phyloP scores from a whole-genome alignment of 345 rosid genomes.

The Eucalyptus camaldulensis region DNA sequence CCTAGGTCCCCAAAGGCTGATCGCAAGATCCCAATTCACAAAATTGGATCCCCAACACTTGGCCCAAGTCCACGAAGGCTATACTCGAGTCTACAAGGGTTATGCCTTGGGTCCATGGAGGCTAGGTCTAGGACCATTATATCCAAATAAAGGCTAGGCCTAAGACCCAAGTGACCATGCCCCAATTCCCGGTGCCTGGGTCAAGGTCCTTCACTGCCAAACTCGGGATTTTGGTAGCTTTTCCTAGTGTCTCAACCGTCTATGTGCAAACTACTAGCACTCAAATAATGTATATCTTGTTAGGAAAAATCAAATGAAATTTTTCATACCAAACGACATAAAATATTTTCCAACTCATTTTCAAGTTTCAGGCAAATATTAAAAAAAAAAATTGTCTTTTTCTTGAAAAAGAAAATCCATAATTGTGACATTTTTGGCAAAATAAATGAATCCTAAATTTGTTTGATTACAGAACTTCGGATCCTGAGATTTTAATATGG shows the following conservation, averaged over 20 bases:
- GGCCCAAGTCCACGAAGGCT: not conserved
- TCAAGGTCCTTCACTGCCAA: not conserved
- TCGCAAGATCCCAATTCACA: not conserved
- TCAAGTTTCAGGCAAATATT: too few relatives aligned
- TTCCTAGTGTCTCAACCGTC: fast-evolving
- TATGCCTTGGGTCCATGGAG: not conserved
- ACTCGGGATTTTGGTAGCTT: not conserved
- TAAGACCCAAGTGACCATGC: too few relatives aligned
- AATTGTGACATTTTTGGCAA: not conserved
- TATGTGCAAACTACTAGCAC: not conserved
- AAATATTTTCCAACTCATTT: not conserved
- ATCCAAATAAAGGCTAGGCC: not conserved
- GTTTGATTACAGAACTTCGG: not conserved
- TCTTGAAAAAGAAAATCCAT: not conserved
- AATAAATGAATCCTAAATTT: not conserved
- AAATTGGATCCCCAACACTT: not conserved
- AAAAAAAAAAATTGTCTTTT: too few relatives aligned
- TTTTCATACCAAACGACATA: not conserved
- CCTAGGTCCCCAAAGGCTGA: not conserved
- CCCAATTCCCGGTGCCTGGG: fast-evolving
- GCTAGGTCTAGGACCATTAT: not conserved
- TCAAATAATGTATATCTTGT: not conserved
- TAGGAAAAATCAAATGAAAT: not conserved
- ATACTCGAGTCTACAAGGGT: not conserved
- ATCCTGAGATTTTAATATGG: not conserved